These are phyloP conservation scores for Lophiostoma macrostomum DNA, from an alignment of 495 filamentous ascomycete genomes.

Conservation along the genomic window DNA sequence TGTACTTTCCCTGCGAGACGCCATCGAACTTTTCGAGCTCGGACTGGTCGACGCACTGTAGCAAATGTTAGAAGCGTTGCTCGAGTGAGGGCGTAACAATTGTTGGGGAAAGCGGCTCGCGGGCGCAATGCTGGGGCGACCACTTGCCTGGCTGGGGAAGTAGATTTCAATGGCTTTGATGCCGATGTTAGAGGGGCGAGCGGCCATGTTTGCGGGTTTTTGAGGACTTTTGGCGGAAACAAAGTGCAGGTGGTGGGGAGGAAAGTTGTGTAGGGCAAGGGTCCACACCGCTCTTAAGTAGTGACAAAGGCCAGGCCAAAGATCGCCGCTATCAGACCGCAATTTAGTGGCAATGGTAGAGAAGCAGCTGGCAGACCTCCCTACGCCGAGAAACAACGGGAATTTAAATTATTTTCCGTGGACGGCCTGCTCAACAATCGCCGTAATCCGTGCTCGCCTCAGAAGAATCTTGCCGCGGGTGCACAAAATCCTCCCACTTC, in stretches of 20 bases:
- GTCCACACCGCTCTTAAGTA: conserved; percentile 30
- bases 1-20: conserved; percentile 92
- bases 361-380: too few species aligned
- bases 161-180: conserved; percentile 99
- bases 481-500: too few species aligned
- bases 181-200: conserved; percentile 93
- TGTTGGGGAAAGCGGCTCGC: background rate
- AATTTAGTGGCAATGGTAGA: too few species aligned
- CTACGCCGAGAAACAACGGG: too few species aligned
- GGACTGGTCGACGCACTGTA: conserved; percentile 89
- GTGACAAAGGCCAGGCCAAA: too few species aligned
- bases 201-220: conserved; percentile 59
- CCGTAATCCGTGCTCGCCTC: too few species aligned
- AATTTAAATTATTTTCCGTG: too few species aligned
- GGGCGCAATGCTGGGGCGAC: background rate
- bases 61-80: conserved; percentile 22
- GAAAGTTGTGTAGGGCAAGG: conserved; percentile 4
- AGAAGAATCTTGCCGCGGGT: too few species aligned
- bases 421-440: too few species aligned
- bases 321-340: too few species aligned
- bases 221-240: background rate
- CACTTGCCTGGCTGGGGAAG: conserved; percentile 87
- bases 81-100: background rate
- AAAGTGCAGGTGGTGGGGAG: background rate
- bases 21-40: conserved; percentile 99